Conservation (phyloP, 2,329 filamentous ascomycete species). For the Monosporascus sp. region DNA sequence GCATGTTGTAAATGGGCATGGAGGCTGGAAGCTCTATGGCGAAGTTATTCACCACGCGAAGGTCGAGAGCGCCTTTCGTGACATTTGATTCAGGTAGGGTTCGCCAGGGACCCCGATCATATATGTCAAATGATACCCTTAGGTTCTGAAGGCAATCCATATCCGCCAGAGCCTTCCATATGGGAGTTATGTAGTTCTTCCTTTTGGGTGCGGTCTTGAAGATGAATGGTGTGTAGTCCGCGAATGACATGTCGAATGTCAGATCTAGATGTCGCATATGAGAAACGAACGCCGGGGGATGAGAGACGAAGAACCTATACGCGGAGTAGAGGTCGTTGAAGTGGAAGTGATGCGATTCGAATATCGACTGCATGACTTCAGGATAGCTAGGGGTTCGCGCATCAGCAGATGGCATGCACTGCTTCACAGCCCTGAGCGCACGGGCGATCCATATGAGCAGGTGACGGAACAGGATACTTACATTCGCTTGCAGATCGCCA, state of each 20-base stretch:
- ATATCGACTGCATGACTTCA: constrained; percentile 24
- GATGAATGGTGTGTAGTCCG: constrained; percentile 20
- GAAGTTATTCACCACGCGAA: constrained; percentile 16
- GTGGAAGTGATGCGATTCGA: constrained; percentile 24
- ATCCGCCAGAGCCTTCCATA: constrained; percentile 8
- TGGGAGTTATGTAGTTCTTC: constrained; percentile 9
- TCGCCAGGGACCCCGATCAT: constrained; percentile 24
- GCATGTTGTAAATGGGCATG: constrained; percentile 17
- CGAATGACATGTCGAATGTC: constrained; percentile 18
- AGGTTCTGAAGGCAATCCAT: constrained; percentile 20
- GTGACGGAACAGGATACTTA: constrained; percentile 11
- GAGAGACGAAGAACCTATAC: constrained; percentile 21
- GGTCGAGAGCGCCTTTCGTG: constrained; percentile 9
- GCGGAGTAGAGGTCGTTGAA: constrained; percentile 24
- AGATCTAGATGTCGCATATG: constrained; percentile 23
- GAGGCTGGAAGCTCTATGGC: constrained; percentile 22
- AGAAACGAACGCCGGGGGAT: constrained; percentile 14
- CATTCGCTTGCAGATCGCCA: constrained; percentile 27
- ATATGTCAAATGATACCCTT: constrained; percentile 24
- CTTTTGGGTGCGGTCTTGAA: background rate
- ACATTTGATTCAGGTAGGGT: constrained; percentile 21
- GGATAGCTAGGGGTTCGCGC: constrained; percentile 18
- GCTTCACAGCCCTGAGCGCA: too few species aligned
- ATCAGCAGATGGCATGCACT: background rate
- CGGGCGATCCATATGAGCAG: background rate